phyloP scores from a whole-genome alignment of 164 flowering plant genomes.

The Piper betle region DNA sequence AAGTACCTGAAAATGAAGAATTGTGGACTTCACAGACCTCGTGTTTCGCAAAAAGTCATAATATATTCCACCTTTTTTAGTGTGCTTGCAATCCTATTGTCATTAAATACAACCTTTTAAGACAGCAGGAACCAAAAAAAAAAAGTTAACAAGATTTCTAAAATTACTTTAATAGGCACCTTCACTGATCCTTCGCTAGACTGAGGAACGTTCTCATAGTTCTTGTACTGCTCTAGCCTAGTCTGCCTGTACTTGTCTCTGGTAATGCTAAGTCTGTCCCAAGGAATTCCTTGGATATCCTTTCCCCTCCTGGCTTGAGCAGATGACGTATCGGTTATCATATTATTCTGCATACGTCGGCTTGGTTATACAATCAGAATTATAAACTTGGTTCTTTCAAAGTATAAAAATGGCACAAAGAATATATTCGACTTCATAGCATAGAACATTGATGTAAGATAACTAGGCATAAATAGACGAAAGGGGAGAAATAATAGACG shows the following conservation, averaged over 20 bases:
- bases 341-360: conserved; percentile 29
- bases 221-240: conserved; percentile 24
- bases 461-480: too few species aligned
- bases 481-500: too few species aligned
- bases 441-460: too few species aligned
- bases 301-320: conserved; percentile 33
- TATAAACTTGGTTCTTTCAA: too few species aligned
- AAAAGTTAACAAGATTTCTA: not conserved
- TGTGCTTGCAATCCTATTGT: conserved; percentile 44
- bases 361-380: not conserved
- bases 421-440: too few species aligned
- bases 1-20: conserved; percentile 50
- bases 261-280: conserved; percentile 72
- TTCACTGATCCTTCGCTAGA: conserved; percentile 64
- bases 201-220: conserved; percentile 46
- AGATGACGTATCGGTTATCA: conserved; percentile 52
- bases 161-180: conserved; percentile 17
- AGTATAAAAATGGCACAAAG: too few species aligned
- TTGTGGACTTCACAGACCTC: conserved; percentile 52
- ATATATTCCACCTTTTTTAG: conserved; percentile 29
- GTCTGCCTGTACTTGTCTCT: conserved; percentile 65
- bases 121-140: not conserved
- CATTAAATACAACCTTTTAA: not conserved
- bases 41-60: conserved; percentile 41
- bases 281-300: too few species aligned